Percentiles rank a stretch among this genome's conserved stretches.
These are phyloP conservation scores for Lichtheimia corymbifera DNA, from an alignment of 371 early-diverging fungal genomes.

Conservation along the genomic window DNA sequence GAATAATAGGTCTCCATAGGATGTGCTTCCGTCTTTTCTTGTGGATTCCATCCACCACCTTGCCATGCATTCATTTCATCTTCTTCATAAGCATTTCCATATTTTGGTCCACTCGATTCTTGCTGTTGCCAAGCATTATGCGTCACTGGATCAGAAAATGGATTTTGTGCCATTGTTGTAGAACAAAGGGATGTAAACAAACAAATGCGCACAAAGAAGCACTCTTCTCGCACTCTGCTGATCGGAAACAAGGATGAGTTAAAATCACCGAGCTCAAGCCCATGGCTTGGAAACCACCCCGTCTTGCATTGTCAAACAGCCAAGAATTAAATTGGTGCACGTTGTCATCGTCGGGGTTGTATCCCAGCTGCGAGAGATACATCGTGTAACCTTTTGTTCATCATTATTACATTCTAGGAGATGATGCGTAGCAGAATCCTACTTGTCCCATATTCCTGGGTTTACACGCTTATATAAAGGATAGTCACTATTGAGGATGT, in stretches of 20 bases:
- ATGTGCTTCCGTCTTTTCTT: conserved; percentile 16
- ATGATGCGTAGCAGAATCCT: too few species aligned
- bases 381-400: too few species aligned
- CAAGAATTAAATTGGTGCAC: too few species aligned
- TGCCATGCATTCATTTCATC: conserved; percentile 7
- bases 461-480: too few species aligned
- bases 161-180: conserved; percentile 12
- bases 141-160: conserved; percentile 15
- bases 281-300: too few species aligned
- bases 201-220: background rate
- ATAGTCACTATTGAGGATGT: too few species aligned
- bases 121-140: background rate
- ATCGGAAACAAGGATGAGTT: background rate
- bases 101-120: conserved; percentile 11
- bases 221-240: background rate
- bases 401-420: too few species aligned
- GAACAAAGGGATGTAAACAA: background rate
- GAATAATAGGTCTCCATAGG: background rate
- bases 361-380: too few species aligned
- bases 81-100: conserved; percentile 23
- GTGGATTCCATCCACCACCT: conserved; percentile 13
- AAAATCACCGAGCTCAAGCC: background rate
- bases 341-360: too few species aligned
- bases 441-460: too few species aligned
- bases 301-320: too few species aligned